Evolutionary conservation across 306 rosid genomes (phyloP), one percentile per base, ranked within the genome.

Genomic region (Hippophae tibetana): DNA sequence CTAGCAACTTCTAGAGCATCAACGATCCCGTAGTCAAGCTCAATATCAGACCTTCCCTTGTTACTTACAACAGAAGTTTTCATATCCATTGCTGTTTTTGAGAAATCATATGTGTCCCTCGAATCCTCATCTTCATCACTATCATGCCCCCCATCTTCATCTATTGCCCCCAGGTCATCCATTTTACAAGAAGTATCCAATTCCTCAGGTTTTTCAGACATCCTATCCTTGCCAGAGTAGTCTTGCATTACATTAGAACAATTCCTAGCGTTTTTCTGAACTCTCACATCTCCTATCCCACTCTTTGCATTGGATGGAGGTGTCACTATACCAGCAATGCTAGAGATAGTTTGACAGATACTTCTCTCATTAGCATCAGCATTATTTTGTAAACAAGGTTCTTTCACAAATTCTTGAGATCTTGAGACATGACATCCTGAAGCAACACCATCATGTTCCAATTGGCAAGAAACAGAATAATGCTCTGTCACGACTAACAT

Each of bases 1-100:
- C 87, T 69, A 60, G 87, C 87, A 61, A 82, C 79, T 66, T 78
- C 79, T 62, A 82, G 54, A 56, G 87, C 79, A 61, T 82, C 87
- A 56, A 68, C 80, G 13, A 78, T 73, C 47, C 81, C 81, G 58
- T 69, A 69, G 49, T 81, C 87, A 13, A 66, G 79, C 44, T 78
- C 87, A 18, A 66, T 69, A 66, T 75, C 78, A 7, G 83, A 65
- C 69, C 82, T 70, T n/a, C 70, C 69, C 54, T 66, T 68, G 42
- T 73, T 59, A 57, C 54, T 61, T 14, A 45, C 58, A 43, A 43
- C 62, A 9, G 79, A 55, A 61, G 57, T 57, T 67, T 60, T 73
- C 27, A 62, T 48, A 44, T 69, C 63, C 45, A 64, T 60, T 58
- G 56, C 68, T 38, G 75, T 70, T 65, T 74, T 68, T 5, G 77